phyloP scores from a whole-genome alignment of 306 rosid species.

The Glycyrrhiza uralensis region DNA sequence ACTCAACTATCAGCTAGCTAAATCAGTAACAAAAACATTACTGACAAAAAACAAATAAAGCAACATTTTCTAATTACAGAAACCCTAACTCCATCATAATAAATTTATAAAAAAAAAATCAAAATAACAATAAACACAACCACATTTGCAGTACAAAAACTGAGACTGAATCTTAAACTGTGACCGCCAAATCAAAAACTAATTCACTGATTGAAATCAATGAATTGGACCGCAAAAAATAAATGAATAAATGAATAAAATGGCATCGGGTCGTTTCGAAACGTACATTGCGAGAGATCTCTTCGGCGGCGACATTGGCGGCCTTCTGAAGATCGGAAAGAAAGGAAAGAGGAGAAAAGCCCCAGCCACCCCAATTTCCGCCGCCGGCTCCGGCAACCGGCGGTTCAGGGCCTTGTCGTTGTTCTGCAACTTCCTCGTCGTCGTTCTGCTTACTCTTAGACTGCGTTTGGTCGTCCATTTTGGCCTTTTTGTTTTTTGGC shows the following conservation, averaged over 20 bases:
- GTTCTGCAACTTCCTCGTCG: constrained; percentile 13
- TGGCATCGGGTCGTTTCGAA: neutral
- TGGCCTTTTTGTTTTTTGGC: too few species aligned
- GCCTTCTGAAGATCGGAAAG: constrained; percentile 87
- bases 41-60: neutral
- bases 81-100: neutral
- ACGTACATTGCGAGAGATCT: constrained; percentile 90
- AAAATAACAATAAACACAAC: neutral
- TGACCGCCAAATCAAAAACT: neutral
- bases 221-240: neutral
- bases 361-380: constrained; percentile 87
- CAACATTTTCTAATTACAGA: neutral
- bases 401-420: constrained; percentile 18
- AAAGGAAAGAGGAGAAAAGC: constrained; percentile 65
- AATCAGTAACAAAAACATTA: neutral
- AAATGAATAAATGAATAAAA: neutral
- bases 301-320: constrained; percentile 89
- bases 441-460: constrained; percentile 45
- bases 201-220: neutral
- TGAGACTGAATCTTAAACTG: neutral
- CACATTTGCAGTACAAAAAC: neutral
- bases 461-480: constrained; percentile 63
- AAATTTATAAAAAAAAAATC: neutral
- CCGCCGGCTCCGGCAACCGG: constrained; percentile 29
- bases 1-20: neutral